Percentiles rank a stretch among this genome's conserved stretches.
Evolutionary conservation across 441 rosid species (phyloP).

Genomic region (Erysimum pusillum): DNA sequence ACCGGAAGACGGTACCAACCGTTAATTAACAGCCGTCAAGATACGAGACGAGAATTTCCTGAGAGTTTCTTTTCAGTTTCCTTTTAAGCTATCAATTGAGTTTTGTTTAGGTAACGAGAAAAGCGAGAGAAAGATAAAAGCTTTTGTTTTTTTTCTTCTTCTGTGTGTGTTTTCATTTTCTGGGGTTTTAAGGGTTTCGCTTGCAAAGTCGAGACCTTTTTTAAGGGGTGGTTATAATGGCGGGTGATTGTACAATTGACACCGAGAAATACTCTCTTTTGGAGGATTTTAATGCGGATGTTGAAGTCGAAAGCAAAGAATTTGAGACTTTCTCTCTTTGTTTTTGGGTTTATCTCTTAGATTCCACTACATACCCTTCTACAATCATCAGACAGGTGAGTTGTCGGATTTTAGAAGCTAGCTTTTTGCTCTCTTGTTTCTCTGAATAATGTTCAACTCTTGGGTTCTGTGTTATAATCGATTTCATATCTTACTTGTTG

Average conservation of each 20-base stretch:
- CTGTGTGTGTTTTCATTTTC: background rate
- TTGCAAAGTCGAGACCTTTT: constrained; percentile 32
- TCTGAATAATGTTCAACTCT: constrained; percentile 24
- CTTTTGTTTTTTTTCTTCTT: background rate
- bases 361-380: constrained; percentile 60
- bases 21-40: constrained; percentile 63
- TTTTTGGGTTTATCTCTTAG: constrained; percentile 77
- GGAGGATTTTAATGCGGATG: constrained; percentile 65
- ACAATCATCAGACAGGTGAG: constrained; percentile 69
- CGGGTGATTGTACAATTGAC: constrained; percentile 53
- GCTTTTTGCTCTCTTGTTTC: background rate
- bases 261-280: constrained; percentile 58
- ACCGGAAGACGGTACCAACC: constrained; percentile 57
- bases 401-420: background rate
- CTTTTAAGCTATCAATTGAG: constrained; percentile 29
- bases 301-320: constrained; percentile 49
- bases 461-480: constrained; percentile 15
- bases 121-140: background rate
- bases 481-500: constrained; percentile 17
- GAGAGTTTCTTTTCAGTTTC: constrained; percentile 23
- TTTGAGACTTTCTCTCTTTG: constrained; percentile 59
- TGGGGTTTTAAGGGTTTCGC: constrained; percentile 44
- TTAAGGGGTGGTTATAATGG: constrained; percentile 27
- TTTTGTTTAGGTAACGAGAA: constrained; percentile 38
- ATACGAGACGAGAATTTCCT: constrained; percentile 14